Conservation (phyloP, 2,329 filamentous ascomycete genomes). For the Pestalotiopsis sp. region DNA sequence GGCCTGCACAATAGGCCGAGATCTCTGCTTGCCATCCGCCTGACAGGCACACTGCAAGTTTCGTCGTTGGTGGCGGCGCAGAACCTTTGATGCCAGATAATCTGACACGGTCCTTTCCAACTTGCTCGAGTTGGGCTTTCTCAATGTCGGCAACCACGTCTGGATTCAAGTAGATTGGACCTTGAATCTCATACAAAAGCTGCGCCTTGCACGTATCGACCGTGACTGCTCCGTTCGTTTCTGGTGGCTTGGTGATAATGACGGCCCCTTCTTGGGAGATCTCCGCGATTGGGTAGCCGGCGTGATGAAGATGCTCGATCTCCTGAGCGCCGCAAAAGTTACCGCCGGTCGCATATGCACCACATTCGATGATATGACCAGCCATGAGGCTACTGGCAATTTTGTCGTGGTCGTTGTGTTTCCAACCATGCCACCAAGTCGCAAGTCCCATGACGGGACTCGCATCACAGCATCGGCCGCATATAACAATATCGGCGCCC, state of each 20-base stretch:
- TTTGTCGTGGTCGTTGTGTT: slow-evolving; percentile 39
- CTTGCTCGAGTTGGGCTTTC: slow-evolving; percentile 47
- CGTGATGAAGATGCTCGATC: slow-evolving; percentile 18
- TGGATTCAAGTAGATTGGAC: slow-evolving; percentile 44
- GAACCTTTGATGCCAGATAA: slow-evolving; percentile 39
- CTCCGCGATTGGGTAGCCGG: slow-evolving; percentile 19
- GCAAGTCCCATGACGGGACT: slow-evolving; percentile 44
- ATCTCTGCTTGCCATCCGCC: slow-evolving; percentile 16
- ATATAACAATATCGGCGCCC: slow-evolving; percentile 41
- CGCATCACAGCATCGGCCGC: slow-evolving; percentile 40
- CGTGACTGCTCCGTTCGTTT: slow-evolving; percentile 23
- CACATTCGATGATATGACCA: slow-evolving; percentile 47
- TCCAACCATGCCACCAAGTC: slow-evolving; percentile 50
- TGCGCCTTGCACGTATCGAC: slow-evolving; percentile 38
- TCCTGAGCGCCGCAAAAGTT: slow-evolving; percentile 49
- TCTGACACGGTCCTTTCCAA: slow-evolving; percentile 35
- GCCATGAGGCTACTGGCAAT: slow-evolving; percentile 44
- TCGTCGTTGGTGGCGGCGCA: slow-evolving; percentile 29
- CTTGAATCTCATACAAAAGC: slow-evolving; percentile 49
- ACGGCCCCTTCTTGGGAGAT: neutral
- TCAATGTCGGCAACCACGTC: slow-evolving; percentile 44
- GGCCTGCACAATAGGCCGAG: slow-evolving; percentile 6
- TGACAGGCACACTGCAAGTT: slow-evolving; percentile 12
- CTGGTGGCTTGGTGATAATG: slow-evolving; percentile 23
- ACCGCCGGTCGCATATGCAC: slow-evolving; percentile 42